Conservation (phyloP, 768 basidiomycete genomes). For the Gelatoporia subvermispora region DNA sequence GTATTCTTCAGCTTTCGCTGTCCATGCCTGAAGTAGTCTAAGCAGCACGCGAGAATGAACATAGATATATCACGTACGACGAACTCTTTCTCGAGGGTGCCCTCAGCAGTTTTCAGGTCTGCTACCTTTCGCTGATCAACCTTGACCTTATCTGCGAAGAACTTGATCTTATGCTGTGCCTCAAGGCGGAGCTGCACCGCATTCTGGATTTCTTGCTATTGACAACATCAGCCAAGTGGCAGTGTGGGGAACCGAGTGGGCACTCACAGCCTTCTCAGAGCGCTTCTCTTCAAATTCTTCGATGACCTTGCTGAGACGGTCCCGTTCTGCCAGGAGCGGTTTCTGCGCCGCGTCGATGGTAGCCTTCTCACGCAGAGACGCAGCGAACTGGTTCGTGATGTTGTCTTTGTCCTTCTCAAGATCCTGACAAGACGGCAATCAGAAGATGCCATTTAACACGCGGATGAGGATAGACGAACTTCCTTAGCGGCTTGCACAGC, state of each 20-base stretch:
- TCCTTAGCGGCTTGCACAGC: conserved; percentile 50
- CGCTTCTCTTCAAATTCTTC: conserved; percentile 44
- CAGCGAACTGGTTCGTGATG: conserved; percentile 44
- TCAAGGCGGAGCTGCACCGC: conserved; percentile 45
- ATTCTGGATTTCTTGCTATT: conserved; percentile 44
- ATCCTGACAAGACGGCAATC: conserved; percentile 36
- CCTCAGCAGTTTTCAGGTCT: conserved; percentile 39
- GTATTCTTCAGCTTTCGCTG: conserved; percentile 54
- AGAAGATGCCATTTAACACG: neutral
- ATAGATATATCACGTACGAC: conserved; percentile 36
- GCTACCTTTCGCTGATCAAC: conserved; percentile 44
- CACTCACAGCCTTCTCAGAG: conserved; percentile 40
- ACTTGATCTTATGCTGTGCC: conserved; percentile 42
- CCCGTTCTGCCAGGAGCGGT: conserved; percentile 37
- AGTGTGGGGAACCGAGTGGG: neutral
- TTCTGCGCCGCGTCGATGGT: conserved; percentile 42
- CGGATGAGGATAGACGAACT: conserved; percentile 30
- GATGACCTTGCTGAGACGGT: conserved; percentile 44
- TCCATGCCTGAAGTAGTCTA: conserved; percentile 47
- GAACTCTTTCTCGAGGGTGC: conserved; percentile 58
- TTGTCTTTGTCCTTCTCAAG: conserved; percentile 46
- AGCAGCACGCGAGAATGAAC: neutral
- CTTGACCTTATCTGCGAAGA: conserved; percentile 50
- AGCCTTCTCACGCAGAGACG: conserved; percentile 40
- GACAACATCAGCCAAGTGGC: conserved; percentile 1